Evolutionary conservation across 306 rosid species (phyloP).

Genomic region (Senna tora): DNA sequence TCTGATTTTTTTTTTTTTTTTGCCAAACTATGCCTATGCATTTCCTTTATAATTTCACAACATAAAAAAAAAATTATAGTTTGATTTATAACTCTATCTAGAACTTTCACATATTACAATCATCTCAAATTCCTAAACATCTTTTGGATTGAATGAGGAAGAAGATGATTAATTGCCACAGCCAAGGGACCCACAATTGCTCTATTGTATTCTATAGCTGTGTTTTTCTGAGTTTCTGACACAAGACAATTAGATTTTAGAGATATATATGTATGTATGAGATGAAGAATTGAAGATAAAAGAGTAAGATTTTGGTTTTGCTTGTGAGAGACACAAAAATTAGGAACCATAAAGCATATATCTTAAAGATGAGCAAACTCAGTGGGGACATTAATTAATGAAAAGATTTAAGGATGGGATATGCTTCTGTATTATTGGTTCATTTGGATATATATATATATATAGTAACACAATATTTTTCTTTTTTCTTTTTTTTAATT

Average conservation of each 20-base stretch:
- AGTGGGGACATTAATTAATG: conserved; percentile 27
- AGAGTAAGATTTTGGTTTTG: conserved; percentile 20
- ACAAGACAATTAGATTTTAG: conserved; percentile 10
- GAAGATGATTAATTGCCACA: conserved; percentile 27
- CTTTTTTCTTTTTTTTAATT: too few relatives aligned
- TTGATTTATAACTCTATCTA: too few relatives aligned
- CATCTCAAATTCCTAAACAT: conserved; percentile 12
- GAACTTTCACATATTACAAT: too few relatives aligned
- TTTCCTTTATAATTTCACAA: too few relatives aligned
- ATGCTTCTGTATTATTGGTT: conserved; percentile 31
- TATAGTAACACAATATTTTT: conserved; percentile 35
- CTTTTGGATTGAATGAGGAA: background rate
- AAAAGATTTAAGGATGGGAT: conserved; percentile 44
- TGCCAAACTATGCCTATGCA: too few relatives aligned
- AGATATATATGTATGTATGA: too few relatives aligned
- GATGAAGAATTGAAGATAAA: too few relatives aligned
- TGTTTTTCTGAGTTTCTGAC: conserved; percentile 33
- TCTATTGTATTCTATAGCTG: too few relatives aligned
- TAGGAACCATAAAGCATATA: conserved; percentile 1
- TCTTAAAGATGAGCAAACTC: background rate
- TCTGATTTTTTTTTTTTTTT: too few relatives aligned
- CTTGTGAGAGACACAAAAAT: conserved; percentile 24
- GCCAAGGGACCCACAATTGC: conserved; percentile 29
- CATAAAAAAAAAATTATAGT: too few relatives aligned
- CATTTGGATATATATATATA: conserved; percentile 32